Percentiles rank a stretch among this genome's conserved stretches.
Conservation (phyloP, 257 asterid genomes). For the Rauvolfia tetraphylla region DNA sequence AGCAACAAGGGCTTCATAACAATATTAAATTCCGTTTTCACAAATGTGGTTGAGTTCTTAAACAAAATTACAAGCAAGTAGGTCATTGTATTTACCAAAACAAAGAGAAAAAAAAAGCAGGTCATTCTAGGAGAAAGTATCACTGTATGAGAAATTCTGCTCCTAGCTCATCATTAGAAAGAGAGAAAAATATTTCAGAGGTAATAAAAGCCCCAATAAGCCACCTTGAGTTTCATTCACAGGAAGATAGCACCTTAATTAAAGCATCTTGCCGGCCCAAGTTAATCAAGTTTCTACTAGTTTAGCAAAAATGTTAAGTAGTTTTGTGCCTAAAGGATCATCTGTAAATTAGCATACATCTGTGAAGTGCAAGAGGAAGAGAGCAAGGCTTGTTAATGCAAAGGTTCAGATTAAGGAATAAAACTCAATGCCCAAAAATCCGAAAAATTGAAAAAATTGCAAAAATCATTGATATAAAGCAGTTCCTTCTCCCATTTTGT, state of each 20-base stretch:
- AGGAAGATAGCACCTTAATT: background rate
- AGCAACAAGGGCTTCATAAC: background rate
- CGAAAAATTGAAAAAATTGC: too few species aligned
- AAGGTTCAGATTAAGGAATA: background rate
- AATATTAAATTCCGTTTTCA: background rate
- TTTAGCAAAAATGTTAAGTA: background rate
- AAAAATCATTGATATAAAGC: background rate
- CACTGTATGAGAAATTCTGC: background rate
- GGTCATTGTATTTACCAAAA: too few species aligned
- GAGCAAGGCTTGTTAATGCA: too few species aligned
- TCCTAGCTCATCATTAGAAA: background rate
- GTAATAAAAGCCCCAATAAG: background rate
- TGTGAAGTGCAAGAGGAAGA: background rate
- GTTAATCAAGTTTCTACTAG: background rate
- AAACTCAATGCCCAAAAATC: background rate
- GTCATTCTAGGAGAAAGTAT: background rate
- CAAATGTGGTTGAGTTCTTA: background rate
- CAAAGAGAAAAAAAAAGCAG: too few species aligned
- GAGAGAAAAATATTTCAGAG: background rate
- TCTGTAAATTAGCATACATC: background rate
- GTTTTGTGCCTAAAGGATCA: background rate
- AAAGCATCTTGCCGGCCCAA: background rate
- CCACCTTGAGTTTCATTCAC: background rate
- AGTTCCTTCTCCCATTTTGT: conserved; percentile 1
- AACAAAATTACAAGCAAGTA: background rate